Percentiles rank a stretch among this genome's conserved stretches.
phyloP scores from a whole-genome alignment of 2,329 filamentous ascomycete genomes.

The Aspergillus sp. region DNA sequence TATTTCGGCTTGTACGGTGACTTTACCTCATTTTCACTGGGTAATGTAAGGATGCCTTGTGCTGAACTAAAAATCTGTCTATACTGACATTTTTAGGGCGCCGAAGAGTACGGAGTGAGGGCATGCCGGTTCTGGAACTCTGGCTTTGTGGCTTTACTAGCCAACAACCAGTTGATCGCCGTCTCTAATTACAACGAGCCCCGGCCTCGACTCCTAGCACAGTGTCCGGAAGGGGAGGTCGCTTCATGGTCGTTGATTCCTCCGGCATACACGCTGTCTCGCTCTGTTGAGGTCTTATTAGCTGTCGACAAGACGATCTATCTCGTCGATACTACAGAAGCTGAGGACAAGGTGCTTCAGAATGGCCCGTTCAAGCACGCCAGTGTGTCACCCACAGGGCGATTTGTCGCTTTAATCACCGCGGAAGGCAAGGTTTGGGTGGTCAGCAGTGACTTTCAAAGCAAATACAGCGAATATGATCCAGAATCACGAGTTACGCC shows the following conservation, averaged over 20 bases:
- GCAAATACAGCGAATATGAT: constrained; percentile 87
- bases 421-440: constrained; percentile 85
- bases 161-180: constrained; percentile 83
- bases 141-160: constrained; percentile 90
- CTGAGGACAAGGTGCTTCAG: constrained; percentile 87
- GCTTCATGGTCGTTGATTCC: constrained; percentile 89
- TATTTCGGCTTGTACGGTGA: constrained; percentile 92
- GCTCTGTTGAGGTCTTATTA: constrained; percentile 89
- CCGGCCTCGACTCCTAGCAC: constrained; percentile 78
- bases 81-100: constrained; percentile 56
- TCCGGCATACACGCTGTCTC: constrained; percentile 83
- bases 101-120: constrained; percentile 84
- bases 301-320: constrained; percentile 84
- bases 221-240: constrained; percentile 76
- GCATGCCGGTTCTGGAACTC: constrained; percentile 90
- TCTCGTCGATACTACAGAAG: constrained; percentile 84
- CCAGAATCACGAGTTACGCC: constrained; percentile 83
- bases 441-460: constrained; percentile 93
- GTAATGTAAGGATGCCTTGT: constrained; percentile 60
- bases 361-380: constrained; percentile 93
- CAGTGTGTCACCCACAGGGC: constrained; percentile 86
- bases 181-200: constrained; percentile 93
- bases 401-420: constrained; percentile 86
- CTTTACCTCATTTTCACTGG: constrained; percentile 91
- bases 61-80: too few species aligned